Evolutionary conservation across 2,329 filamentous ascomycete genomes (phyloP).

Genomic region (Verticillium klebahnii): DNA sequence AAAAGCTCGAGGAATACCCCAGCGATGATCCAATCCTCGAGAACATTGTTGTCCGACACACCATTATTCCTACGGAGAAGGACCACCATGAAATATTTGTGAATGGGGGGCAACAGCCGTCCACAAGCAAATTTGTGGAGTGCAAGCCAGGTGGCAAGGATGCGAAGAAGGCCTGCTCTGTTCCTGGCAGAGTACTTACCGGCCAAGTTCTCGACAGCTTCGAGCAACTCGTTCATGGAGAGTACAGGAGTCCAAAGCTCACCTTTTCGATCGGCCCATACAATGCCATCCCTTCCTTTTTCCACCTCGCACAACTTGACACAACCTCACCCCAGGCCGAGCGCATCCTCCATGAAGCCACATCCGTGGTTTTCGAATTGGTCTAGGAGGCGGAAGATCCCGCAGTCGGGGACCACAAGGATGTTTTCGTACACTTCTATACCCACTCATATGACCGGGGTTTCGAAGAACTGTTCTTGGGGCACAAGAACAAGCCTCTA

Average conservation of each 20-base stretch:
- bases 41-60: not conserved
- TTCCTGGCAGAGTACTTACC: not conserved
- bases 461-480: not conserved
- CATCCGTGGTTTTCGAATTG: not conserved
- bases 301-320: not conserved
- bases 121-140: not conserved
- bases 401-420: not conserved
- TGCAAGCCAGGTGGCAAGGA: not conserved
- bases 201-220: not conserved
- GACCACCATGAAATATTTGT: not conserved
- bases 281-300: not conserved
- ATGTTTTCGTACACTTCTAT: not conserved
- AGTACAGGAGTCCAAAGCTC: not conserved
- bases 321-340: not conserved
- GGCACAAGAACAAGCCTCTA: not conserved
- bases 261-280: not conserved
- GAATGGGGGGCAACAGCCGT: not conserved
- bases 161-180: not conserved
- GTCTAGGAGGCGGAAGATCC: not conserved
- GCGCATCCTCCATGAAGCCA: not conserved
- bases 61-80: not conserved
- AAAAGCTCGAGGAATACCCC: not conserved
- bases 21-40: not conserved
- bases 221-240: not conserved
- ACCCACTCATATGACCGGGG: not conserved